Base-by-base conservation (phyloP, 768 basidiomycete genomes). In the Amanita rubescens region DNA sequence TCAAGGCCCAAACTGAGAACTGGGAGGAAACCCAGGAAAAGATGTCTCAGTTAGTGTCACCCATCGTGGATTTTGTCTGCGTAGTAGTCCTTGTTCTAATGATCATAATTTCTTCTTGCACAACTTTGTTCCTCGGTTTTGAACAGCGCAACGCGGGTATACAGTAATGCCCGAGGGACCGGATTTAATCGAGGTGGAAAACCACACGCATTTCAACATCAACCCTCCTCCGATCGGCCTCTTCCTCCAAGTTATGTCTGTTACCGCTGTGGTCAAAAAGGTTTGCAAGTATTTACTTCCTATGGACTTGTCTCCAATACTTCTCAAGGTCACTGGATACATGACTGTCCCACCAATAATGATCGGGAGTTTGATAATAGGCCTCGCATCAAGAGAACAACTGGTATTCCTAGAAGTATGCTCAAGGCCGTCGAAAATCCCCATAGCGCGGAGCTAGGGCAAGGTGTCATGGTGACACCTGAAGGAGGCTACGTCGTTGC, bases 21-120 rank as follows among this genome's bases (percentile, higher is more conserved):
- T 99, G 95, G 96, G 89, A 96, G 75, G 90, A 94, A 80, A 87
- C 94, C 65, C 93, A 97, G 75, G 94, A 97, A 79, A 93, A 95
- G 80, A 97, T 99, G 94, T 88, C 94, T 67, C 86, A 92, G 96
- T 99, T 77, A 77, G 94, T 94, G 75, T 82, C 72, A 74, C 76
- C 77, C 78, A 66, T 68, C 62, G 67, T 73, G 75, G 73, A 69
- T 77, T 72, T 75, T 78, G 71, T 80, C 67, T 71, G 69, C 72
- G 79, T 85, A 84, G 82, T 86, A 85, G 78, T 72, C 59, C 67
- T 62, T 63, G 69, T 60, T 88, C 86, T 87, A 84, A 89, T 87
- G 78, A 79, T 83, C 76, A 70, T 71, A 62, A 62, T 75, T 75
- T 69, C 56, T 61, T 59, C 62, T 51, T 64, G 58, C 56, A 54